Evolutionary conservation across 2,329 filamentous ascomycete genomes (phyloP), one percentile per base, ranked within the genome.

Genomic region (Trichoderma sp.): DNA sequence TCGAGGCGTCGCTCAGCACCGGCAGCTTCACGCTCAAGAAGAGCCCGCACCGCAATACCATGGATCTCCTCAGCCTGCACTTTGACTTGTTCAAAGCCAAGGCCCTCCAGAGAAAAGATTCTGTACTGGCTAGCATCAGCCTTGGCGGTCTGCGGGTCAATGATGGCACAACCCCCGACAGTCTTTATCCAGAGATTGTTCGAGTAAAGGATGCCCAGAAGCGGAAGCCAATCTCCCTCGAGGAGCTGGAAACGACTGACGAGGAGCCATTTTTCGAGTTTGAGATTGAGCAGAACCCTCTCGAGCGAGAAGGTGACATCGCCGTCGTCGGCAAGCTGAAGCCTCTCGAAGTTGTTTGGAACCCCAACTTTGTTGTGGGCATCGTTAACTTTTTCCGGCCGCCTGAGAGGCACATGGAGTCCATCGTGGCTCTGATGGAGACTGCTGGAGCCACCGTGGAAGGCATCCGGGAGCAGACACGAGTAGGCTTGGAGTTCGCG

Each of bases 391-490:
- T 99, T 82, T 99, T 99, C 83, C 91, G 94, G 70, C 95, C 95
- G 0, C 96, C 95, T 0, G 94, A 97, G 77, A 87, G 94, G 60
- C 96, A 99, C 76, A 97, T 99, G 94, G 95, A 99, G 76, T 99
- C 95, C 10, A 97, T 99, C 73, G 91, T 89, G 13, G 96, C 95
- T 2, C 84, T 99, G 67, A 92, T 99, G 89, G 96, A 99, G 78
- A 93, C 91, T 56, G 95, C 95, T 5, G 94, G 95, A 27, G 94
- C 94, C 2, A 99, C 95, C 0, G 94, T 99, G 0, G 94, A 99
- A 79, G 94, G 94, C 8, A 84, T 99, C 68, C 88, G 96, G 37
- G 94, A 98, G 77, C 96, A 99, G 80, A 99, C 96, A 5, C 88
- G 96, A 76, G 94, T 95, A 59, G 94, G 95, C 29, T 86, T 99